A percentile compares a stretch with the other conserved stretches of the same genome.
phyloP scores from a whole-genome alignment of 2,329 filamentous ascomycete species.

The Ceratocystis albifundus region DNA sequence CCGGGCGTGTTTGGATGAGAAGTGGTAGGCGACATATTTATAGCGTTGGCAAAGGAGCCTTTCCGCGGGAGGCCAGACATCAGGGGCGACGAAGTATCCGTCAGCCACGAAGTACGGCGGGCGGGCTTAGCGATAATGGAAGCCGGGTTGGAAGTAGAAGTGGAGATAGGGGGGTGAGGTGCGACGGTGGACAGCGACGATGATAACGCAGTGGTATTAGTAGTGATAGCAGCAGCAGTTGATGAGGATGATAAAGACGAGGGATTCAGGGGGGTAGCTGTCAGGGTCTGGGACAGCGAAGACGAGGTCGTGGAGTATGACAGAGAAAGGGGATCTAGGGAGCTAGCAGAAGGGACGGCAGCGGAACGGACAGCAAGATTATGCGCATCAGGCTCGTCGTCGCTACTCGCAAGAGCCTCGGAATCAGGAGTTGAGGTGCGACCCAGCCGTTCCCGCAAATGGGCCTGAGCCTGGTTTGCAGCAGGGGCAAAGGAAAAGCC shows the following conservation, averaged over 20 bases:
- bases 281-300: not conserved
- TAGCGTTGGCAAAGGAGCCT: constrained; percentile 59
- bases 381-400: constrained; percentile 69
- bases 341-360: not conserved
- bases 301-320: not conserved
- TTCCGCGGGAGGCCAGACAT: constrained; percentile 50
- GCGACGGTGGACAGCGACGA: not conserved
- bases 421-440: constrained; percentile 86
- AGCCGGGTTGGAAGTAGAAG: constrained; percentile 40
- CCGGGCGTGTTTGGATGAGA: constrained; percentile 75
- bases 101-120: constrained; percentile 73
- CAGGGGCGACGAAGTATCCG: constrained; percentile 59
- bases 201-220: not conserved
- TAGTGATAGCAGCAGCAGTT: not conserved
- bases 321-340: not conserved
- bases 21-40: constrained; percentile 64
- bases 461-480: constrained; percentile 44
- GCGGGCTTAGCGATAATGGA: constrained; percentile 49
- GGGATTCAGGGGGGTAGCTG: constrained; percentile 9
- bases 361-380: not conserved
- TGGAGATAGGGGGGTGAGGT: not conserved
- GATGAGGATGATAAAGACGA: not conserved
- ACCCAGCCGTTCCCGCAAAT: constrained; percentile 58
- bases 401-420: constrained; percentile 83
- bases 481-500: constrained; percentile 27